phyloP scores from a whole-genome alignment of 2,329 filamentous ascomycete species.

The Bipolaris cookei region DNA sequence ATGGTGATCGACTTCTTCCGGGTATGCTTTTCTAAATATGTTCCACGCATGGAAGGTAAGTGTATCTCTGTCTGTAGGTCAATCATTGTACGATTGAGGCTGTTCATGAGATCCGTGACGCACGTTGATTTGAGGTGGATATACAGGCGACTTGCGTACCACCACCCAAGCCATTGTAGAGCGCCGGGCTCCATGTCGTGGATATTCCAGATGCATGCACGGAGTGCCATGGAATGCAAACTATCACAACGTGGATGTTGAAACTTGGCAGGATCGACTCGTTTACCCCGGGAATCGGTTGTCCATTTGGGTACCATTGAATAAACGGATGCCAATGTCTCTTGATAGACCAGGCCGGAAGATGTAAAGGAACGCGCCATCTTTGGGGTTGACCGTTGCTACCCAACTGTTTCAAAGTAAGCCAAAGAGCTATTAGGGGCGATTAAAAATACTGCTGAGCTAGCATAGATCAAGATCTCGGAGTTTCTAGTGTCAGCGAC shows the following conservation, averaged over 20 bases:
- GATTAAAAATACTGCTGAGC: neutral
- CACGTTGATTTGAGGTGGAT: conserved; percentile 21
- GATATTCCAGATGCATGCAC: conserved; percentile 26
- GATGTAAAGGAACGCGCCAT: conserved; percentile 15
- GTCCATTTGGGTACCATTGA: conserved; percentile 32
- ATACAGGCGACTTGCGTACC: conserved; percentile 27
- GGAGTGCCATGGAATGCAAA: conserved; percentile 26
- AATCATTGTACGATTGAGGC: neutral
- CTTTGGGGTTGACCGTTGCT: neutral
- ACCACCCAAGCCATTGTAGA: conserved; percentile 29
- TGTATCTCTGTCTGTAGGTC: conserved; percentile 17
- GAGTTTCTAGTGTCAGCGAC: neutral
- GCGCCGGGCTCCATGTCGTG: conserved; percentile 23
- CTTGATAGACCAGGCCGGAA: conserved; percentile 28
- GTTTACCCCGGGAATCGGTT: conserved; percentile 20
- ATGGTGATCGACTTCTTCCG: conserved; percentile 22
- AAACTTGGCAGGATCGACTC: conserved; percentile 16
- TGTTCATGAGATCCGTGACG: conserved; percentile 3
- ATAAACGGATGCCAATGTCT: conserved; percentile 15
- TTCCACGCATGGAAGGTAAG: conserved; percentile 26
- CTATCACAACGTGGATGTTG: conserved; percentile 21
- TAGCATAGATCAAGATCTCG: neutral
- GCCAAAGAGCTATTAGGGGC: neutral
- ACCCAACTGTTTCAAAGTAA: neutral
- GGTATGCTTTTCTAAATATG: conserved; percentile 27